Conservation (phyloP, 768 basidiomycete genomes). For the Crepidotus variabilis region DNA sequence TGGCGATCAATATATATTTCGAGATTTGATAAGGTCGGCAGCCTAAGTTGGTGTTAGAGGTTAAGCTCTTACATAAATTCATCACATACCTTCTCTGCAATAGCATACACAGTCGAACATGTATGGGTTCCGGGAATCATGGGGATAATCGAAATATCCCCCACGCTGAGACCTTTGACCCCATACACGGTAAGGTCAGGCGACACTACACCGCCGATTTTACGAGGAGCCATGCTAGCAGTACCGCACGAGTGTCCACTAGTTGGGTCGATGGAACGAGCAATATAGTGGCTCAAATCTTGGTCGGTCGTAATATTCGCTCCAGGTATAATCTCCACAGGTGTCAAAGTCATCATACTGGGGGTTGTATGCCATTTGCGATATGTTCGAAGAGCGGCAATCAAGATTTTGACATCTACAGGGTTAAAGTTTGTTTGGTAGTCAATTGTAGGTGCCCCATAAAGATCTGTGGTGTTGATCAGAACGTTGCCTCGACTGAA, state of each 20-base stretch:
- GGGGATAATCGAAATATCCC: constrained; percentile 10
- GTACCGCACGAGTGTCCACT: constrained; percentile 6
- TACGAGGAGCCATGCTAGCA: constrained; percentile 4
- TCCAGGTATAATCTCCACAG: constrained; percentile 5
- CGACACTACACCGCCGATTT: constrained; percentile 7
- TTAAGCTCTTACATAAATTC: too few relatives aligned
- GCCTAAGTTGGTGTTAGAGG: too few relatives aligned
- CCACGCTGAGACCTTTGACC: constrained; percentile 10
- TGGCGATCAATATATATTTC: too few relatives aligned
- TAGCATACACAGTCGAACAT: constrained; percentile 8
- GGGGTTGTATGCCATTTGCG: constrained; percentile 7
- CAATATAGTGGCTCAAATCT: constrained; percentile 2
- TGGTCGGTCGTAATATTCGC: constrained; percentile 1
- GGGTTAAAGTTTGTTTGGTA: constrained; percentile 10
- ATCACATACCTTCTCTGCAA: too few relatives aligned
- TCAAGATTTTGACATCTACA: constrained; percentile 7
- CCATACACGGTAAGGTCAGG: constrained; percentile 8
- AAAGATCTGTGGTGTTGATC: constrained; percentile 8
- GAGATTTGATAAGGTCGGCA: too few relatives aligned
- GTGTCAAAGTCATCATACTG: not conserved
- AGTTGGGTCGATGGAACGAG: not conserved
- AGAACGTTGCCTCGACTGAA: constrained; percentile 12
- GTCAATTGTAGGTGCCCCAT: constrained; percentile 7
- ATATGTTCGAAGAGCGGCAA: constrained; percentile 3
- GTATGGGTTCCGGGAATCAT: constrained; percentile 10